Percentiles rank a stretch among this genome's conserved stretches.
Conservation (phyloP, 805 yeast genomes). For the Hermanozyma aechmeae region DNA sequence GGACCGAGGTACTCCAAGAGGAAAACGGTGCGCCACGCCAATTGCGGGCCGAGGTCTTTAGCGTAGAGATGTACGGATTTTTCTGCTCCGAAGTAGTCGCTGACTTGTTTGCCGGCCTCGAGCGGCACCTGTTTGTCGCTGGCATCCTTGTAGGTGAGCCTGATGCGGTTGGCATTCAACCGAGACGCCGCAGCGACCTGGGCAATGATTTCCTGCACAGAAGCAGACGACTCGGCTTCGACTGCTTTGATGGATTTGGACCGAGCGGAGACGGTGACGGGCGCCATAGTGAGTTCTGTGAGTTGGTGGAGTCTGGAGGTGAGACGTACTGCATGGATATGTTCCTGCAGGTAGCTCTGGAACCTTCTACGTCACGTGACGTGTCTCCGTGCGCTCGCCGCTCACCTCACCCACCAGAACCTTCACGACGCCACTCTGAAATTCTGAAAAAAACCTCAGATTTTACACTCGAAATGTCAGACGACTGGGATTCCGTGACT, state of each 20-base stretch:
- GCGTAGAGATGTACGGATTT: slow-evolving; percentile 45
- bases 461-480: slow-evolving; percentile 26
- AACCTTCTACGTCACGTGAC: too few species aligned
- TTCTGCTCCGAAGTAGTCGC: slow-evolving; percentile 29
- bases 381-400: too few species aligned
- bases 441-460: too few species aligned
- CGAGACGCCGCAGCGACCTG: slow-evolving; percentile 36
- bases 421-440: too few species aligned
- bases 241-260: slow-evolving; percentile 45
- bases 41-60: slow-evolving; percentile 90
- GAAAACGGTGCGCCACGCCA: slow-evolving; percentile 88
- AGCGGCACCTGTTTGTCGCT: slow-evolving; percentile 33
- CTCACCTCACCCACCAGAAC: too few species aligned
- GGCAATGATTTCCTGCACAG: slow-evolving; percentile 34
- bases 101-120: slow-evolving; percentile 28
- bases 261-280: slow-evolving; percentile 47
- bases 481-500: slow-evolving; percentile 92
- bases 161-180: slow-evolving; percentile 15
- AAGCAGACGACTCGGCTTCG: slow-evolving; percentile 20
- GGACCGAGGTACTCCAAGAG: slow-evolving; percentile 88
- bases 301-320: too few species aligned
- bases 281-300: slow-evolving; percentile 27
- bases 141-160: slow-evolving; percentile 15
- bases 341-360: too few species aligned
- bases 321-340: too few species aligned